Evolutionary conservation across 2,329 filamentous ascomycete genomes (phyloP).

Genomic region (Monilinia fructigena): DNA sequence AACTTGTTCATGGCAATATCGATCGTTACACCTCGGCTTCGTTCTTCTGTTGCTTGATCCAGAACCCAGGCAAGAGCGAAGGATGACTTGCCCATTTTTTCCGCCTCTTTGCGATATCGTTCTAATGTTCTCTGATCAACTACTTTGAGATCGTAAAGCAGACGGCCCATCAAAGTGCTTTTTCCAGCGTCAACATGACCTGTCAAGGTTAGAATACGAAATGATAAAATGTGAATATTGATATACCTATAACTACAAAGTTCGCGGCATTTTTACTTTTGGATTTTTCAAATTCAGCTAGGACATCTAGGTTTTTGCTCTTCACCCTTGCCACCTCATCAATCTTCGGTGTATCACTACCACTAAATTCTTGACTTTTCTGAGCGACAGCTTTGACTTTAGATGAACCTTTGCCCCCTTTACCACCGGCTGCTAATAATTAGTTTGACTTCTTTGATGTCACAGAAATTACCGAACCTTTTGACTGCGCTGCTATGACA

Average conservation of each 20-base stretch:
- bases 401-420: slow-evolving; percentile 41
- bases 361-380: slow-evolving; percentile 47
- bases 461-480: slow-evolving; percentile 63
- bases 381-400: slow-evolving; percentile 45
- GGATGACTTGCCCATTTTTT: slow-evolving; percentile 88
- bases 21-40: slow-evolving; percentile 87
- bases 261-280: slow-evolving; percentile 78
- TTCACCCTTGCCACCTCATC: slow-evolving; percentile 57
- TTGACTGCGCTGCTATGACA: slow-evolving; percentile 81
- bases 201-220: slow-evolving; percentile 41
- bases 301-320: slow-evolving; percentile 80
- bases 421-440: slow-evolving; percentile 46
- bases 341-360: slow-evolving; percentile 48
- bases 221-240: slow-evolving; percentile 33
- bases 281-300: slow-evolving; percentile 74
- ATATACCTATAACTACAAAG: slow-evolving; percentile 86
- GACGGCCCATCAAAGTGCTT: slow-evolving; percentile 94
- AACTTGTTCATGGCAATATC: slow-evolving; percentile 96
- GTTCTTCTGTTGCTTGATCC: slow-evolving; percentile 87
- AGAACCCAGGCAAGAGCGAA: slow-evolving; percentile 97
- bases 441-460: slow-evolving; percentile 40
- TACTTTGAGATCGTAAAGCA: slow-evolving; percentile 83
- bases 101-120: slow-evolving; percentile 82
- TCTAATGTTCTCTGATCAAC: slow-evolving; percentile 87
- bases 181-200: slow-evolving; percentile 98